Conservation (phyloP, 495 filamentous ascomycete genomes). For the Neurospora sp. region DNA sequence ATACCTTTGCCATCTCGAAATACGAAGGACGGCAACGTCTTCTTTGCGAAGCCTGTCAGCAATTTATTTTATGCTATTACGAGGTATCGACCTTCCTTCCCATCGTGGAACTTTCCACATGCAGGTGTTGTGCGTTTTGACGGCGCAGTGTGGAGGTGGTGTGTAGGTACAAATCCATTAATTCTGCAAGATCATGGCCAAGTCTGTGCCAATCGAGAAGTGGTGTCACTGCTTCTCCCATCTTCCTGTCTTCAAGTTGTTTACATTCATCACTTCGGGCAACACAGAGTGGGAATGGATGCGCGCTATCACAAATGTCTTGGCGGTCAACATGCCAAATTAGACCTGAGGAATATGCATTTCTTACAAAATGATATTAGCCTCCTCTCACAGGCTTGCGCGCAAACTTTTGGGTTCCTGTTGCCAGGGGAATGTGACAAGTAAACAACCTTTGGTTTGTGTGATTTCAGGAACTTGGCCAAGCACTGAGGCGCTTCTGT, state of each 20-base stretch:
- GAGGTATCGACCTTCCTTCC: not conserved
- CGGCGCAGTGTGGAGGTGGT: not conserved
- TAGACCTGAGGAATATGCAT: not conserved
- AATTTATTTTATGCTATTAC: not conserved
- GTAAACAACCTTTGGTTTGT: not conserved
- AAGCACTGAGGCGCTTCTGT: not conserved
- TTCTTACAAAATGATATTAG: not conserved
- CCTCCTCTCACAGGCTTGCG: not conserved
- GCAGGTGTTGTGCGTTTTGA: not conserved
- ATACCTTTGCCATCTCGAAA: not conserved
- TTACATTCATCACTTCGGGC: not conserved
- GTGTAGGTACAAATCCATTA: too few species aligned
- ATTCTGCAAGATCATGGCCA: not conserved
- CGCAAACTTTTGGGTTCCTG: not conserved
- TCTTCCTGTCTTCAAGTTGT: not conserved
- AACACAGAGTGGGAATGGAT: not conserved
- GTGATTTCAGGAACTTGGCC: not conserved
- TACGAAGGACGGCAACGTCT: not conserved
- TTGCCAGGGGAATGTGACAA: not conserved
- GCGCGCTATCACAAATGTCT: not conserved
- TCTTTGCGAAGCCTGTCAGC: not conserved
- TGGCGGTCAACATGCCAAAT: not conserved
- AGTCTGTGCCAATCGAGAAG: not conserved
- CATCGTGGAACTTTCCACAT: not conserved
- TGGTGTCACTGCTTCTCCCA: not conserved